phyloP scores from a whole-genome alignment of 176 grass and related monocot species.

The Triticum urartu region DNA sequence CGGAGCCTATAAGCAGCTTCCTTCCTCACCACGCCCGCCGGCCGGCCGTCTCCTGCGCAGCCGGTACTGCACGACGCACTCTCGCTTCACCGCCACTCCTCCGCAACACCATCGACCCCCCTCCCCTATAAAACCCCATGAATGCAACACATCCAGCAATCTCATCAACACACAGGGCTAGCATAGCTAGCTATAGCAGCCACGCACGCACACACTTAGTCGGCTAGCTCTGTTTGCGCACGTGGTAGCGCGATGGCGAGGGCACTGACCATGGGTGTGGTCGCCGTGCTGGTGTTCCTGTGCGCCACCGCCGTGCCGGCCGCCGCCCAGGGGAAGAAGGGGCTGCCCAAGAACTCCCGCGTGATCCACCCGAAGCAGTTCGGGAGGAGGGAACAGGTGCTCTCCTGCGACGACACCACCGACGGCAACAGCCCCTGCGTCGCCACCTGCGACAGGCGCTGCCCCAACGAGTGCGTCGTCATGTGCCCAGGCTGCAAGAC shows the following conservation, averaged over 20 bases:
- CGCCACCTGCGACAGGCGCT: conserved; percentile 21
- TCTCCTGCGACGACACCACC: background rate
- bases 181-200: too few relatives aligned
- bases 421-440: background rate
- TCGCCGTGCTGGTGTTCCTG: background rate
- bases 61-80: background rate
- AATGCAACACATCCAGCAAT: background rate
- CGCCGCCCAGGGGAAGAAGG: background rate
- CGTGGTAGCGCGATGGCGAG: background rate
- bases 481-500: conserved; percentile 47
- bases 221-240: too few relatives aligned
- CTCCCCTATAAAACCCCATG: background rate
- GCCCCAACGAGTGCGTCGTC: conserved; percentile 55
- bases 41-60: background rate
- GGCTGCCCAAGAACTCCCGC: background rate
- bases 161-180: background rate
- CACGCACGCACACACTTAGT: background rate
- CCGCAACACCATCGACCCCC: too few relatives aligned
- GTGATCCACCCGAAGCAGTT: background rate
- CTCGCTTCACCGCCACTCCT: background rate
- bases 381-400: conserved; percentile 14
- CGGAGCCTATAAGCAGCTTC: background rate
- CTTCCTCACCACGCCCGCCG: background rate
- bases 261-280: background rate
- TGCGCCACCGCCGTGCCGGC: background rate